Conservation (phyloP, 208 protist species). For the Acanthamoeba sp. region DNA sequence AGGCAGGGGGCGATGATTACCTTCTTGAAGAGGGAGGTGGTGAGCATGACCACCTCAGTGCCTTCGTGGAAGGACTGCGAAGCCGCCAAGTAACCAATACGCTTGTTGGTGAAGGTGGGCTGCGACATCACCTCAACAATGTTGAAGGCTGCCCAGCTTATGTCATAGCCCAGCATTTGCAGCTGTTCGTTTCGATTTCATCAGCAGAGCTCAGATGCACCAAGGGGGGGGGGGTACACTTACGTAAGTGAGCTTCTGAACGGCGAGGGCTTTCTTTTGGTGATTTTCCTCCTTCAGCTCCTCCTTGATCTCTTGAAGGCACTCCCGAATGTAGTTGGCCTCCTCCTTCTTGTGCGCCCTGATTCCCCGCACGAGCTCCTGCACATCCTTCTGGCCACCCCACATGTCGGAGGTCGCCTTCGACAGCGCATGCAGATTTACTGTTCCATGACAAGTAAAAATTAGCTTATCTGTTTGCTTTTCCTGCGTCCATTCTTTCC, state of each 20-base stretch:
- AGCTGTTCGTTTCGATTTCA: constrained; percentile 87
- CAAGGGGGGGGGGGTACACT: constrained; percentile 26
- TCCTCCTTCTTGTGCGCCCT: constrained; percentile 94
- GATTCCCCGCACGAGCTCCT: constrained; percentile 96
- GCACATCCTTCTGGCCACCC: constrained; percentile 88
- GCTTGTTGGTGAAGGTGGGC: constrained; percentile 89
- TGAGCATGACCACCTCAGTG: constrained; percentile 97
- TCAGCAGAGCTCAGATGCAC: neutral
- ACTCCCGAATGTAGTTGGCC: constrained; percentile 92
- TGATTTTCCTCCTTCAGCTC: constrained; percentile 94
- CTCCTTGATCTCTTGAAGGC: constrained; percentile 95
- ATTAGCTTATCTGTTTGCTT: too few relatives aligned
- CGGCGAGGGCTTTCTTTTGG: constrained; percentile 94
- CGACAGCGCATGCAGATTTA: constrained; percentile 24
- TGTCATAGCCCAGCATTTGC: constrained; percentile 98
- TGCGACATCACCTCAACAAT: constrained; percentile 97
- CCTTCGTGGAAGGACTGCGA: constrained; percentile 95
- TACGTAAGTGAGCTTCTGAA: constrained; percentile 98
- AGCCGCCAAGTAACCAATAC: constrained; percentile 95
- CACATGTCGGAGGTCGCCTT: constrained; percentile 50
- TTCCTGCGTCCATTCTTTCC: neutral
- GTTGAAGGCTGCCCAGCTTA: constrained; percentile 96
- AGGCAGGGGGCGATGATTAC: too few relatives aligned
- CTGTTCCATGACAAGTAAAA: neutral
- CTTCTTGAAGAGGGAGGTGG: constrained; percentile 97